Evolutionary conservation across 768 basidiomycete genomes (phyloP).

Genomic region (Zangia roseola): DNA sequence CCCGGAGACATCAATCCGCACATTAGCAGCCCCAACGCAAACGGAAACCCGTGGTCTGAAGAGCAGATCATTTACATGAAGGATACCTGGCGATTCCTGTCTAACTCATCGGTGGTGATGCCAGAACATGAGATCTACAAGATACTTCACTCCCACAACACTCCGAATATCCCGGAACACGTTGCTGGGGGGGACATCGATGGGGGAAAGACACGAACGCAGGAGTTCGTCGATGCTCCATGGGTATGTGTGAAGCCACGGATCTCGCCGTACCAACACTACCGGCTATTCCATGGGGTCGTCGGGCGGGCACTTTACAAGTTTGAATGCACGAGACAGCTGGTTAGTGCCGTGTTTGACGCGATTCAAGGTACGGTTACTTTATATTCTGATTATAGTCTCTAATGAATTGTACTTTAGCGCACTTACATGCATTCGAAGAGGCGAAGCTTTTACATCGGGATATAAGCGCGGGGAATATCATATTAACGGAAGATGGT

Average conservation of each 20-base stretch:
- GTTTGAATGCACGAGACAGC: constrained; percentile 4
- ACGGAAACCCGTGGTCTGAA: too few species aligned
- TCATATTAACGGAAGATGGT: too few species aligned
- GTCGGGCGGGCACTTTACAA: too few species aligned
- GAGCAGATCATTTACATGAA: too few species aligned
- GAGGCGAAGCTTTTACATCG: constrained; percentile 19
- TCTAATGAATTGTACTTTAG: not conserved
- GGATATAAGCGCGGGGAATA: too few species aligned
- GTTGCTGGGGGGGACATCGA: constrained; percentile 1
- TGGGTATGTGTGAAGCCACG: not conserved
- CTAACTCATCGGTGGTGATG: too few species aligned
- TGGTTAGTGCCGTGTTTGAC: not conserved
- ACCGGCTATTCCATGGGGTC: too few species aligned
- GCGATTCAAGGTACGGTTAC: not conserved
- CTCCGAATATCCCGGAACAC: not conserved
- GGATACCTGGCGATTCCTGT: too few species aligned
- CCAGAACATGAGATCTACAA: not conserved
- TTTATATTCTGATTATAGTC: too few species aligned
- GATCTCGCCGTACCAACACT: too few species aligned
- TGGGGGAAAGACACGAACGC: not conserved
- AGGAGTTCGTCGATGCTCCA: not conserved
- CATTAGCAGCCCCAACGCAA: too few species aligned
- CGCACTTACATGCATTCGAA: constrained; percentile 20
- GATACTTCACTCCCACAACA: not conserved
- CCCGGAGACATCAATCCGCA: too few species aligned